These are phyloP conservation scores for Penicillium occitanis DNA, from an alignment of 2,329 filamentous ascomycete species.

Conservation along the genomic window DNA sequence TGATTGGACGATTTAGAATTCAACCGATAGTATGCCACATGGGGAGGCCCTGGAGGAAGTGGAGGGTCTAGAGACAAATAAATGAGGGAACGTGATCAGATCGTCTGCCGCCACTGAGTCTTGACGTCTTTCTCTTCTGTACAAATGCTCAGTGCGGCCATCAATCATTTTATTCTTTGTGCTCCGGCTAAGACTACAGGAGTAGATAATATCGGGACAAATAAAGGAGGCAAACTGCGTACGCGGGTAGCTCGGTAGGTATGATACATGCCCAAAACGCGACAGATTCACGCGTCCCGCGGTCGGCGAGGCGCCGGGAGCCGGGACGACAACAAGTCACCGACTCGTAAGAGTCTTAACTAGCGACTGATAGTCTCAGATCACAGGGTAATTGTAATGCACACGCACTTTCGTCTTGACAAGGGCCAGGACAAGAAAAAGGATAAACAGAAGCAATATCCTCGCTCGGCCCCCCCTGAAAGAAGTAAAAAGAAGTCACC, in stretches of 20 bases:
- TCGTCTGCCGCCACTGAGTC: slow-evolving; percentile 6
- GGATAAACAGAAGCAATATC: background rate
- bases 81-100: slow-evolving; percentile 7
- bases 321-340: background rate
- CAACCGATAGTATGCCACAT: background rate
- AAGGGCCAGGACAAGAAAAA: background rate
- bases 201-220: background rate
- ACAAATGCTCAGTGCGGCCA: background rate
- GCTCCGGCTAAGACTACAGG: background rate
- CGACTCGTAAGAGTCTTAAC: background rate
- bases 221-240: background rate
- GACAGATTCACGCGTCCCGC: background rate
- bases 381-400: background rate
- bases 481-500: background rate
- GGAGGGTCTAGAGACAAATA: background rate
- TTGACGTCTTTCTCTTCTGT: background rate
- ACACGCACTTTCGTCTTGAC: background rate
- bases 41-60: background rate
- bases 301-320: background rate
- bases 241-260: slow-evolving; percentile 7
- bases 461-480: slow-evolving; percentile 3
- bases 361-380: background rate
- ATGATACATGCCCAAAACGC: slow-evolving; percentile 10
- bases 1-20: background rate
- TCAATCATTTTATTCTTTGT: background rate